phyloP scores from a whole-genome alignment of 768 basidiomycete genomes.

The Cubamyces sp. region DNA sequence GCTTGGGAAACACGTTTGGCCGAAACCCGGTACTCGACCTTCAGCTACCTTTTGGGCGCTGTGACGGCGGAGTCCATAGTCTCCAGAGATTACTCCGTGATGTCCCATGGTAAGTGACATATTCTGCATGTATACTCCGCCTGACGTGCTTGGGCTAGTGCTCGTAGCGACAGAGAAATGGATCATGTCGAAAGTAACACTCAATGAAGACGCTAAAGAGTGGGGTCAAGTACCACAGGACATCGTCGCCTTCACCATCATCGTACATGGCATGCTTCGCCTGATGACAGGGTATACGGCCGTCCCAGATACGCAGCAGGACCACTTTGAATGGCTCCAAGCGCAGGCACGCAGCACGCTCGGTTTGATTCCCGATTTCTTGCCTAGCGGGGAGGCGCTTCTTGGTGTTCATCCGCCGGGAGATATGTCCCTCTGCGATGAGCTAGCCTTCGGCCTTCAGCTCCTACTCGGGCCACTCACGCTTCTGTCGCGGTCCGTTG shows the following conservation, averaged over 20 bases:
- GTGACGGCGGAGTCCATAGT: background rate
- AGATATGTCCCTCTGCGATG: background rate
- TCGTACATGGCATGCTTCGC: constrained; percentile 6
- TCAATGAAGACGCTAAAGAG: background rate
- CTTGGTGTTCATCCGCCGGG: too few species aligned
- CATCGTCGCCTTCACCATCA: background rate
- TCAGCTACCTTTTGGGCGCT: background rate
- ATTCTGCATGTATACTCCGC: too few species aligned
- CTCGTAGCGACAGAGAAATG: constrained; percentile 1
- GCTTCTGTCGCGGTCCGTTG: background rate
- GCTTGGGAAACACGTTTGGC: background rate
- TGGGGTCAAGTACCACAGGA: background rate
- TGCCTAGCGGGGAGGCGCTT: background rate
- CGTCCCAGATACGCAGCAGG: background rate
- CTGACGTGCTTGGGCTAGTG: too few species aligned
- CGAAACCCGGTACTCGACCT: background rate
- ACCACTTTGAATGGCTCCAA: background rate
- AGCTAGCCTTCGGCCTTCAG: constrained; percentile 3
- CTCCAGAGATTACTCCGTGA: background rate
- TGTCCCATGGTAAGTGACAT: background rate
- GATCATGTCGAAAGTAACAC: background rate
- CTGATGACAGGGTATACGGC: background rate
- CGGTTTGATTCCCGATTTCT: background rate
- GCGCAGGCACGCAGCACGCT: background rate
- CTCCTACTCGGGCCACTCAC: background rate